phyloP scores from a whole-genome alignment of 331 rosid species.

The Cucumis variabilis region DNA sequence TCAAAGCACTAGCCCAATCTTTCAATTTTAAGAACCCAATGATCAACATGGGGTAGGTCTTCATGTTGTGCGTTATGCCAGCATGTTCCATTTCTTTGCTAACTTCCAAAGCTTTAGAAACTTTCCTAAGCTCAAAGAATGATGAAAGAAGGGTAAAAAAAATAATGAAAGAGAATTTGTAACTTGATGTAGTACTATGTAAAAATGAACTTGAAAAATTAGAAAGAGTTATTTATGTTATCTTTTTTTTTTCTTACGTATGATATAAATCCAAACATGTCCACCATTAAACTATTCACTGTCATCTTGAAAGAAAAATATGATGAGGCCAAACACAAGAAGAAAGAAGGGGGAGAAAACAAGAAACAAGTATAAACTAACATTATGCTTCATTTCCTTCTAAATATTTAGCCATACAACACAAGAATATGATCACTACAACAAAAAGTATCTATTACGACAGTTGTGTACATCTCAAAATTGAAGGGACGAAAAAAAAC shows the following conservation, averaged over 20 bases:
- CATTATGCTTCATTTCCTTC: not conserved
- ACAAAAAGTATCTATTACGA: too few relatives aligned
- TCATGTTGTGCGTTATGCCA: conserved; percentile 89
- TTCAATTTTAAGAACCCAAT: conserved; percentile 86
- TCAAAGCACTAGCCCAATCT: conserved; percentile 99
- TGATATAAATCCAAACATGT: not conserved
- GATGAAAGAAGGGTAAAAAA: not conserved
- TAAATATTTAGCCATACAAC: conserved; percentile 19
- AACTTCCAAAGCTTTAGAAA: conserved; percentile 85
- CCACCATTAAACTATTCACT: not conserved
- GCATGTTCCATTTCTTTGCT: conserved; percentile 73
- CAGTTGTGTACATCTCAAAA: too few relatives aligned
- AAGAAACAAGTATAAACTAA: not conserved
- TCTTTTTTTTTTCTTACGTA: not conserved
- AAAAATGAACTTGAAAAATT: not conserved
- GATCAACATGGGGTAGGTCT: conserved; percentile 96
- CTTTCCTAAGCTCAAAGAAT: conserved; percentile 74
- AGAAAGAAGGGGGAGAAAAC: not conserved
- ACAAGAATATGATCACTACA: not conserved
- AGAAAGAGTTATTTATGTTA: not conserved
- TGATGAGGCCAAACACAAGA: not conserved
- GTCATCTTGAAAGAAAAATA: not conserved
- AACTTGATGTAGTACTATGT: not conserved
- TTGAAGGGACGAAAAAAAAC: too few relatives aligned
- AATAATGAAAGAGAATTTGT: not conserved